Base-by-base conservation (phyloP, 352 stramenopile species). In the Globisporangium camurandrum region DNA sequence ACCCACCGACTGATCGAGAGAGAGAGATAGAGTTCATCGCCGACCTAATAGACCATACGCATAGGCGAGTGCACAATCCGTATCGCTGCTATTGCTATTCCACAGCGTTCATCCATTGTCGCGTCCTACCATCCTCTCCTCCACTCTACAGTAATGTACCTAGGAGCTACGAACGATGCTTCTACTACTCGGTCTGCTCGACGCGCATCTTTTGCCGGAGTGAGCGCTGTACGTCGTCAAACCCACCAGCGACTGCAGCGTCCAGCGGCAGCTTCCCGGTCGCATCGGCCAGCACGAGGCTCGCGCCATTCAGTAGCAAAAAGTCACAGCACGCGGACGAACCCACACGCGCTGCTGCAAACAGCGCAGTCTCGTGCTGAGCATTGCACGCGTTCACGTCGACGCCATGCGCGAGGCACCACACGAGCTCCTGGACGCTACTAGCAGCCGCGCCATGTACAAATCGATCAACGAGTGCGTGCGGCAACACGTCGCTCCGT, bases 221-320 rank as follows among this genome's bases (percentile, higher is more conserved):
- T 22, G 64, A 57, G 10, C 78, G 67, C 43, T 86, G 83, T 44
- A 88, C 64, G n/a, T 43, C 54, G 43, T 89, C 78, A 45, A 79
- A 78, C 11, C 75, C 78, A 9, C 66, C 57, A 3, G 58, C 58
- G 43, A 86, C 84, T 1, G 81, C 81, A 6, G 56, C 76, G 28
- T 90, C 75, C 30, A 75, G 80, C 7, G 81, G 70, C 19, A 87
- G 53, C 34, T 66, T 63, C 2, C 75, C 75, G 17, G 62, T 49
- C 3, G 61, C 64, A 37, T 93, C 77, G 0, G 63, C 56, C 2
- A 78, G 20, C n/a, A 68, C 63, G 8, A 88, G 49, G n/a, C 69
- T 88, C 14, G 83, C 75, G 24, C 83, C 83, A 36, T 94, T 94
- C 3, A 88, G 56, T 28, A 94, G 53, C 4, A 94, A 57, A 49